A percentile compares a stretch with the other conserved stretches of the same genome.
Evolutionary conservation across 768 basidiomycete genomes (phyloP).

Genomic region (Phaeotremella fagi): DNA sequence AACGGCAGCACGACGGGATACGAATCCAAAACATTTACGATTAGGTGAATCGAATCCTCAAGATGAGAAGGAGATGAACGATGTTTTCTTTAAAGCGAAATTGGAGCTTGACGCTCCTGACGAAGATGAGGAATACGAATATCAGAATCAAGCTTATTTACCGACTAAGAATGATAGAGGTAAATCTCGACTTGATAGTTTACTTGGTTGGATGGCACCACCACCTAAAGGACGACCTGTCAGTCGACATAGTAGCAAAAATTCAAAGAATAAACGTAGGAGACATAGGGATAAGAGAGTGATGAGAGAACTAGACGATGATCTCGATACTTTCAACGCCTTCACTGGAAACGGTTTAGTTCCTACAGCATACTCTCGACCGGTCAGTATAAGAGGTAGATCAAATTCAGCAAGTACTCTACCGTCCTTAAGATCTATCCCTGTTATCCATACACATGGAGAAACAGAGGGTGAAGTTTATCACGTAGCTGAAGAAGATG

Average conservation of each 20-base stretch:
- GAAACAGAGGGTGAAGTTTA: background rate
- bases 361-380: constrained; percentile 7
- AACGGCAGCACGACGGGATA: constrained; percentile 16
- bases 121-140: constrained; percentile 19
- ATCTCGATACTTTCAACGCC: constrained; percentile 37
- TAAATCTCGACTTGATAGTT: constrained; percentile 7
- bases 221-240: background rate
- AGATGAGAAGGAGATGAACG: constrained; percentile 16
- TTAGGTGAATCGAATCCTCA: constrained; percentile 25
- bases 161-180: constrained; percentile 3
- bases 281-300: constrained; percentile 27
- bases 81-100: constrained; percentile 25
- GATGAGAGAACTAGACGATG: constrained; percentile 26
- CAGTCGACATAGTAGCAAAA: constrained; percentile 5
- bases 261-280: constrained; percentile 9
- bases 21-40: constrained; percentile 25
- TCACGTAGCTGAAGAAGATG: constrained; percentile 4
- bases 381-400: background rate
- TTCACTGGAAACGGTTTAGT: constrained; percentile 32
- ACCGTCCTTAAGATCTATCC: background rate
- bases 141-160: constrained; percentile 4
- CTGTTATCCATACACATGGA: background rate
- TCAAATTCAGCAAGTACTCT: background rate
- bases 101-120: constrained; percentile 22
- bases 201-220: background rate